Base-by-base conservation (phyloP, 108 stramenopile species). In the Skeletonema grethae region DNA sequence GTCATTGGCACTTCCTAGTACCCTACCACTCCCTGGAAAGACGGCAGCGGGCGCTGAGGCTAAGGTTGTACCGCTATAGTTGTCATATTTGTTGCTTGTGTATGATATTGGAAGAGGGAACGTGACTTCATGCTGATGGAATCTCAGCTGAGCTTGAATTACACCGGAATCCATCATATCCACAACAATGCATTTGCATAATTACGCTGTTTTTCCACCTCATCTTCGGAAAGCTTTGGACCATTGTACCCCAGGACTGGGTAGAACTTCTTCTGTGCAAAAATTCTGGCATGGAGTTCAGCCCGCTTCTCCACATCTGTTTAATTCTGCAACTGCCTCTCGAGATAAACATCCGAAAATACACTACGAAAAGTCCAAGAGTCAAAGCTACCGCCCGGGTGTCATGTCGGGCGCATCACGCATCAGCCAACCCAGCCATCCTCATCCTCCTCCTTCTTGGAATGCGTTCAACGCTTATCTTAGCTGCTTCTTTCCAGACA, bases 1-100 rank as follows among this genome's bases (percentile, higher is more conserved):
- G 43, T 45, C 63, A 63, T 63, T 0, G n/a, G 36, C 16, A 43
- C 38, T 41, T 43, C 63, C 63, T 2, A 63, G 63, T 22, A 22
- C 7, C 36, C 38, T 15, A 35, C 63, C 63, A 8, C 36, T 13
- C 35, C 63, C 63, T 43, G n/a, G n/a, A n/a, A n/a, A n/a, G n/a
- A n/a, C n/a, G n/a, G n/a, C n/a, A n/a, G 39, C 43, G 10, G 43
- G 9, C 7, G 43, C 43, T 10, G 2, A 2, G 9, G 43, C 43
- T 2, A 0, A 7, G 43, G 43, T n/a, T 45, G 43, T 9, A 45
- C 43, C 43, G 10, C 10, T 45, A 45, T 1, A 28, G 25, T 7
- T 15, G 43, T 10, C 15, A n/a, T 45, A 12, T 45, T 7, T 7
- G 3, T 34, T 34, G 32, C 32, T 7, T 34, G 32, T 3, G 3